These are phyloP conservation scores for Dothiorella sarmentorum DNA, from an alignment of 2,329 filamentous ascomycete genomes.

Conservation along the genomic window DNA sequence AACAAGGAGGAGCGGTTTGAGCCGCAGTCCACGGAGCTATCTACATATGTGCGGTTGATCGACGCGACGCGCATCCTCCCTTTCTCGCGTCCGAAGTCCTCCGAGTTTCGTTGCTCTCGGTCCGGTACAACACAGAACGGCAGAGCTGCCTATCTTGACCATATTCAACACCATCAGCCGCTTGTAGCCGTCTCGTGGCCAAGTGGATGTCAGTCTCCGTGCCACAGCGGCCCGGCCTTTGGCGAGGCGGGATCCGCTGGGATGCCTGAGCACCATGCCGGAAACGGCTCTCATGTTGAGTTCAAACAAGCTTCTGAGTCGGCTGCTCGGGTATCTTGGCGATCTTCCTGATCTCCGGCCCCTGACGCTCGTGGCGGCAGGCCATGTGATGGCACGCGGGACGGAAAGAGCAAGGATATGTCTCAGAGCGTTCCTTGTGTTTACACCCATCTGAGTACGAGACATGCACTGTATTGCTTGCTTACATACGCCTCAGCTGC, in stretches of 20 bases:
- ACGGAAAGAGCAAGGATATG: neutral
- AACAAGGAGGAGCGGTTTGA: neutral
- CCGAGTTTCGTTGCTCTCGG: conserved; percentile 12
- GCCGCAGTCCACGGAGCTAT: neutral
- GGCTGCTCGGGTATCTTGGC: conserved; percentile 12
- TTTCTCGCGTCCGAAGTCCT: neutral
- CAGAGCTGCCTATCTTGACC: neutral
- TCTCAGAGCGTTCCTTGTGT: neutral
- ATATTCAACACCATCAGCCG: neutral
- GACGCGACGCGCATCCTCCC: neutral
- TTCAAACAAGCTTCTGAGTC: conserved; percentile 11
- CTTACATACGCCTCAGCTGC: no score
- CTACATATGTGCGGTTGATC: neutral
- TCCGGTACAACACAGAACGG: neutral
- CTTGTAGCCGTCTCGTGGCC: neutral
- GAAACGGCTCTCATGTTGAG: neutral
- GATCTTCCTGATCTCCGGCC: conserved; percentile 14
- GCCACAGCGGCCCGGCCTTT: conserved; percentile 1
- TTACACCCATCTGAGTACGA: neutral
- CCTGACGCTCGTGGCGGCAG: neutral
- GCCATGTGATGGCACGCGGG: neutral
- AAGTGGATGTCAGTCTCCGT: neutral
- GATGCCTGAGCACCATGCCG: neutral
- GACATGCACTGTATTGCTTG: neutral
- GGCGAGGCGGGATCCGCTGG: conserved; percentile 5